Evolutionary conservation across 805 yeast species (phyloP).

Genomic region (Hanseniaspora meyeri): DNA sequence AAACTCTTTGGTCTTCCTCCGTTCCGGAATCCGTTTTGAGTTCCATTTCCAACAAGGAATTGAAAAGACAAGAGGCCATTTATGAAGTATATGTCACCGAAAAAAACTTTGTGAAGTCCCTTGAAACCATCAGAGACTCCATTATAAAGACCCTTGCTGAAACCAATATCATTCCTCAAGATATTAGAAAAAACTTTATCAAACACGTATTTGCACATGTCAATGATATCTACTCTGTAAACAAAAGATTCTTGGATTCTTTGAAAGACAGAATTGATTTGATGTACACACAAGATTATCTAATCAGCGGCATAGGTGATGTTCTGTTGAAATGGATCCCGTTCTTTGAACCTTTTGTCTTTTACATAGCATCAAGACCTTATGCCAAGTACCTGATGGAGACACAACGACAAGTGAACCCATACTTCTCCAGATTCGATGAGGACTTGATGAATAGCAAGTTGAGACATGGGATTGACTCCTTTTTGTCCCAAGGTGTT

Average conservation of each 20-base stretch:
- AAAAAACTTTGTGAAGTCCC: constrained; percentile 85
- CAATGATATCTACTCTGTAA: constrained; percentile 72
- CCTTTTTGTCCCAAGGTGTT: constrained; percentile 88
- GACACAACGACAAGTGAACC: constrained; percentile 79
- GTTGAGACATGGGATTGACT: constrained; percentile 56
- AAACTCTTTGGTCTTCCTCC: constrained; percentile 82
- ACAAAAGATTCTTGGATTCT: constrained; percentile 77
- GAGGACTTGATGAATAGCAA: constrained; percentile 70
- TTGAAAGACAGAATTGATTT: constrained; percentile 69
- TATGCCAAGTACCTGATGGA: constrained; percentile 93
- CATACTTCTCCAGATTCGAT: constrained; percentile 83
- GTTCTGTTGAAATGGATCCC: constrained; percentile 73
- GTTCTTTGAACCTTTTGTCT: constrained; percentile 80
- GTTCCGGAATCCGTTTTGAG: constrained; percentile 49
- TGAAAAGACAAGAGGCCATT: constrained; percentile 87
- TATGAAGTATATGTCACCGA: constrained; percentile 90
- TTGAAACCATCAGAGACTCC: constrained; percentile 84
- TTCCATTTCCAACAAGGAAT: constrained; percentile 70
- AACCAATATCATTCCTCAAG: constrained; percentile 74
- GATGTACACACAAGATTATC: constrained; percentile 43
- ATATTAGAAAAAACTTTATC: constrained; percentile 81
- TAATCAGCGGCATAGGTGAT: constrained; percentile 78
- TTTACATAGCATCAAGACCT: constrained; percentile 87
- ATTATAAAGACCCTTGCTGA: constrained; percentile 86
- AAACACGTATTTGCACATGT: constrained; percentile 86